Conservation (phyloP, 257 asterid species). For the Agastache rugosa region DNA sequence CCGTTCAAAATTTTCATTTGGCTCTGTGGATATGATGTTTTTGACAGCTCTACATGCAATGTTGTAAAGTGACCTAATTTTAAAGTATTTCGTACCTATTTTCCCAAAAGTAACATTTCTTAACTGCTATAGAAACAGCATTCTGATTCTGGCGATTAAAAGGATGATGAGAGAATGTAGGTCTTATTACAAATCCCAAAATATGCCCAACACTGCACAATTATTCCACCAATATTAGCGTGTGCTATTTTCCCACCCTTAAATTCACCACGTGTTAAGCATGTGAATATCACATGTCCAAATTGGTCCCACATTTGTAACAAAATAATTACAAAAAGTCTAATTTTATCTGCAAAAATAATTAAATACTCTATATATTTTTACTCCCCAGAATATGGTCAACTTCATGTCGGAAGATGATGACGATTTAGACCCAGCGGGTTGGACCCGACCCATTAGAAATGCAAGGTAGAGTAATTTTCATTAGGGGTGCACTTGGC, state of each 20-base stretch:
- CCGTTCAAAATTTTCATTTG: no score
- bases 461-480: not conserved
- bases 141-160: no score
- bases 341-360: not conserved
- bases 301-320: slow-evolving; percentile 23
- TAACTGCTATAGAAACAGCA: no score
- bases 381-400: not conserved
- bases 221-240: slow-evolving; percentile 10
- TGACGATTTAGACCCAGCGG: not conserved
- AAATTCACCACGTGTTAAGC: slow-evolving; percentile 38
- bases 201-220: slow-evolving; percentile 23
- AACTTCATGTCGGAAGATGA: not conserved
- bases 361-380: not conserved
- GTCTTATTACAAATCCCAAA: slow-evolving; percentile 22
- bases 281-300: slow-evolving; percentile 35
- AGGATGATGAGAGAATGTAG: slow-evolving; percentile 6
- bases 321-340: not conserved
- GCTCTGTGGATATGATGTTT: no score
- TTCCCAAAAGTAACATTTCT: no score
- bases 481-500: no score
- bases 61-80: no score
- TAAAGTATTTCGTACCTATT: no score
- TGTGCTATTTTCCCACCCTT: not conserved
- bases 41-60: no score
- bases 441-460: not conserved